Evolutionary conservation across 257 asterid genomes (phyloP).

Genomic region (Capsicum baccatum): DNA sequence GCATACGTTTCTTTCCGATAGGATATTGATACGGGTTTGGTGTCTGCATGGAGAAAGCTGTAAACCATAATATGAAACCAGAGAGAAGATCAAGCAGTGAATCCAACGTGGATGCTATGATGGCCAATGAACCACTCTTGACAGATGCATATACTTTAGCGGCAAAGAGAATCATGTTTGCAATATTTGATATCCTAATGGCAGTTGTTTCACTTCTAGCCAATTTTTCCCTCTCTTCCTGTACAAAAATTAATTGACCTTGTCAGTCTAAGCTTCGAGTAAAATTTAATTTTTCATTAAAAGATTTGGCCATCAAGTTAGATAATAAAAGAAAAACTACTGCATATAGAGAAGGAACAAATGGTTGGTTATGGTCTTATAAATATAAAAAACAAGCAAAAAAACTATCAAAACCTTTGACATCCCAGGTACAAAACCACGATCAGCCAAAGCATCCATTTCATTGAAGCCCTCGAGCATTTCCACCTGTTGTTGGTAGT

Average conservation of each 20-base stretch:
- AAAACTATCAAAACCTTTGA: conserved; percentile 49
- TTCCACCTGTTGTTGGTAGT: conserved; percentile 60
- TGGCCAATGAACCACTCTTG: conserved; percentile 59
- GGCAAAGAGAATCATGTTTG: conserved; percentile 59
- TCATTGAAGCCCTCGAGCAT: conserved; percentile 57
- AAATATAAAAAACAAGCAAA: background rate
- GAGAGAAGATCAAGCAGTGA: conserved; percentile 62
- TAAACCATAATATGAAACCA: conserved; percentile 62
- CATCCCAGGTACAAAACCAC: conserved; percentile 58
- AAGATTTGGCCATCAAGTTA: background rate
- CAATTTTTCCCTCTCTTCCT: conserved; percentile 57
- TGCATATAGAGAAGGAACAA: conserved; percentile 11
- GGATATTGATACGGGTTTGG: conserved; percentile 61
- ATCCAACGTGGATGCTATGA: conserved; percentile 61
- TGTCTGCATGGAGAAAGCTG: conserved; percentile 62
- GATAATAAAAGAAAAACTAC: background rate
- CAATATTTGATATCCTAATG: conserved; percentile 56
- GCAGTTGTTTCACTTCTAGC: conserved; percentile 60
- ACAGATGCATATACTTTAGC: conserved; percentile 62
- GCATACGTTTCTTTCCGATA: conserved; percentile 66
- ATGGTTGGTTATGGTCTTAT: background rate
- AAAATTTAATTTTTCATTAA: background rate
- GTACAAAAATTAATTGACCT: conserved; percentile 29
- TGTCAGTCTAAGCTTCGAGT: conserved; percentile 2
- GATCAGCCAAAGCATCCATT: conserved; percentile 57